These are phyloP conservation scores for Clitoria ternatea DNA, from an alignment of 306 rosid genomes.

Conservation along the genomic window DNA sequence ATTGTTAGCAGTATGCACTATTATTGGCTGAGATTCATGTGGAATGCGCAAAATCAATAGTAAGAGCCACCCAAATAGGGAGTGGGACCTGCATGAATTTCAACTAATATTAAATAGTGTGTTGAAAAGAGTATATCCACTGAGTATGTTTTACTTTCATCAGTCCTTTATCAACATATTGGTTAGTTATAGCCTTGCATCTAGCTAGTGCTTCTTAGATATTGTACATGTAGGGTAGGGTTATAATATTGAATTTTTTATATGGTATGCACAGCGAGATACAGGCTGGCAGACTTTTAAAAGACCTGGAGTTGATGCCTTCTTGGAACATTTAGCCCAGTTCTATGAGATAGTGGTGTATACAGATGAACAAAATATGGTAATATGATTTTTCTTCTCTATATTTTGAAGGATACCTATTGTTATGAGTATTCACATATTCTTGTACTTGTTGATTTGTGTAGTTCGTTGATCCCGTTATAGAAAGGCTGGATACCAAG, in stretches of 20 bases:
- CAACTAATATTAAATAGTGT: neutral
- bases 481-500: slow-evolving; percentile 88
- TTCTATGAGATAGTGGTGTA: slow-evolving; percentile 81
- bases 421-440: neutral
- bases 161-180: neutral
- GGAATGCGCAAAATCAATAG: neutral
- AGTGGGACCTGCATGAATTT: neutral
- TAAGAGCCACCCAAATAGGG: neutral
- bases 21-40: neutral
- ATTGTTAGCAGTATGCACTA: neutral
- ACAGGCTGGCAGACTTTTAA: slow-evolving; percentile 97
- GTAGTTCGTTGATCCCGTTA: slow-evolving; percentile 94
- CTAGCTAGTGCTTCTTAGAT: neutral
- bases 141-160: neutral
- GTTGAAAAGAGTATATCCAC: neutral
- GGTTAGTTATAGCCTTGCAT: neutral
- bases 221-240: slow-evolving; percentile 7
- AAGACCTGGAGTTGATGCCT: slow-evolving; percentile 97
- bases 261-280: slow-evolving; percentile 65
- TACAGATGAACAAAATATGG: slow-evolving; percentile 88
- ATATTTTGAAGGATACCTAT: slow-evolving; percentile 7
- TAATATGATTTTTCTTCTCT: slow-evolving; percentile 30
- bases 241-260: slow-evolving; percentile 20
- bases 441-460: slow-evolving; percentile 26
- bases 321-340: slow-evolving; percentile 92